Percentiles rank a stretch among this genome's conserved stretches.
These are phyloP conservation scores for Candida anutae DNA, from an alignment of 1,139 yeast species.

Conservation along the genomic window DNA sequence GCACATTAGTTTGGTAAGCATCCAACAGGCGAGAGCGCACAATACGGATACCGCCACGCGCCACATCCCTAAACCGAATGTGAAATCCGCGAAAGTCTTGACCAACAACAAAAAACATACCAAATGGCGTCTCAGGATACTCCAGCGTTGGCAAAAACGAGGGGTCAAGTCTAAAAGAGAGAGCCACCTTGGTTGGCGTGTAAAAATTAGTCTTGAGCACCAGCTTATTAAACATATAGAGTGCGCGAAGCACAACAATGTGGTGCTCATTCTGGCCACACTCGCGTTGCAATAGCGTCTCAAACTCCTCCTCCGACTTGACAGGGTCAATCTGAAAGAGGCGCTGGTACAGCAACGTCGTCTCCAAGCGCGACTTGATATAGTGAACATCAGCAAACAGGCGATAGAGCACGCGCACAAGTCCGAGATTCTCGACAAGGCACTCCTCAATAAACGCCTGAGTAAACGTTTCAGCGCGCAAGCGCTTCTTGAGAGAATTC, in stretches of 20 bases:
- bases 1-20: conserved; percentile 77
- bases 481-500: conserved; percentile 75
- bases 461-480: conserved; percentile 90
- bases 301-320: conserved; percentile 68
- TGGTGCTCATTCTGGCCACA: conserved; percentile 80
- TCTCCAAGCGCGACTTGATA: conserved; percentile 63
- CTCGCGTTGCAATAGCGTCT: conserved; percentile 55
- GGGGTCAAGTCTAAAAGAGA: conserved; percentile 87
- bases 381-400: conserved; percentile 91
- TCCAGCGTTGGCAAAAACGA: conserved; percentile 75
- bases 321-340: conserved; percentile 71
- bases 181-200: conserved; percentile 89
- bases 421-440: conserved; percentile 60
- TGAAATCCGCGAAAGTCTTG: conserved; percentile 97
- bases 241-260: conserved; percentile 71
- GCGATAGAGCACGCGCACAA: conserved; percentile 78
- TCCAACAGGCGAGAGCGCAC: conserved; percentile 83
- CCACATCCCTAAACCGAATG: conserved; percentile 92
- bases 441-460: conserved; percentile 77
- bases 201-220: conserved; percentile 91
- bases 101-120: conserved; percentile 94
- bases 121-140: conserved; percentile 88
- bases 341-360: conserved; percentile 86
- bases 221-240: conserved; percentile 77
- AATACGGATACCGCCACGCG: conserved; percentile 96